A percentile compares a stretch with the other conserved stretches of the same genome.
Evolutionary conservation across 345 rosid genomes (phyloP).

Genomic region (Lepidium sativum): DNA sequence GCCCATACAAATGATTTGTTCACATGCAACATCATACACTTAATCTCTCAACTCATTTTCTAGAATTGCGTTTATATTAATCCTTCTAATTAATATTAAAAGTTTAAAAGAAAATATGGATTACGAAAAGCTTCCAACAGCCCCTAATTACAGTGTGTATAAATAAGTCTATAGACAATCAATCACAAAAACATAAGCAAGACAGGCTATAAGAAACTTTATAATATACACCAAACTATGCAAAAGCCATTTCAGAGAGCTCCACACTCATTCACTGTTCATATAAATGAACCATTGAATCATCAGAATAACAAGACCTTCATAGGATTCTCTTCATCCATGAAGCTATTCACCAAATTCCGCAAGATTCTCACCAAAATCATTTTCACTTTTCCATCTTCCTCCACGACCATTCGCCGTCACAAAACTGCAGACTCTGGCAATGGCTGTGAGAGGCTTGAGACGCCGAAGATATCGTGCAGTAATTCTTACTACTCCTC

Average conservation of each 20-base stretch:
- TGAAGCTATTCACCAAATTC: conserved; percentile 66
- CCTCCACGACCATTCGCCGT: conserved; percentile 8
- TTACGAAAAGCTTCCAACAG: neutral
- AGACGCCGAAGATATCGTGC: conserved; percentile 79
- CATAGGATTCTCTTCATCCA: conserved; percentile 34
- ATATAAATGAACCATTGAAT: conserved; percentile 26
- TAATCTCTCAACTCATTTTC: conserved; percentile 10
- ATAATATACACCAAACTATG: conserved; percentile 16
- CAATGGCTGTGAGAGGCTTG: conserved; percentile 36
- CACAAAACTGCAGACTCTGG: neutral
- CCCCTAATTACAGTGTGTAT: conserved; percentile 2
- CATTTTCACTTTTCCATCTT: conserved; percentile 37
- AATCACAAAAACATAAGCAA: conserved; percentile 15
- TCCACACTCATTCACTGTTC: conserved; percentile 26
- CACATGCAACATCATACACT: conserved; percentile 42
- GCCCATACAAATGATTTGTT: conserved; percentile 64
- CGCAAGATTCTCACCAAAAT: conserved; percentile 61
- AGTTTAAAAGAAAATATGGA: neutral
- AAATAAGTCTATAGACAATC: conserved; percentile 12
- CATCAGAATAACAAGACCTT: conserved; percentile 14
- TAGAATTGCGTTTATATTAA: neutral
- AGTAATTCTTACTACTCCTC: conserved; percentile 77
- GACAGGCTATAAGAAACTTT: conserved; percentile 7
- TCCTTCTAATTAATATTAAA: neutral
- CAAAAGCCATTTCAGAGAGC: conserved; percentile 13